These are phyloP conservation scores for Paxillus involutus DNA, from an alignment of 768 basidiomycete genomes.

Conservation along the genomic window DNA sequence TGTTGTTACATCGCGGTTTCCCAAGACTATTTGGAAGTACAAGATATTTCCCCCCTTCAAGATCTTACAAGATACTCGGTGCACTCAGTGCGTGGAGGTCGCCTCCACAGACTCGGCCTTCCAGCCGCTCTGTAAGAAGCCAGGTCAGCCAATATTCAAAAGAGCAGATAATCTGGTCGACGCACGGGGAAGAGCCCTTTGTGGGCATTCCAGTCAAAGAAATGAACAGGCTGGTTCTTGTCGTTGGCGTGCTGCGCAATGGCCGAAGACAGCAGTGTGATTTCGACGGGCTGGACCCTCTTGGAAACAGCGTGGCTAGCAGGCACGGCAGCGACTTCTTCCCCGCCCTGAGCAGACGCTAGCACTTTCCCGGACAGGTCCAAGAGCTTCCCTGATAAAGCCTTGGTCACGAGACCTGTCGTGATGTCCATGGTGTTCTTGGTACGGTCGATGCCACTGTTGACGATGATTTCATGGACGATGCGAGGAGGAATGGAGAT, in stretches of 20 bases:
- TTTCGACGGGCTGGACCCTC: constrained; percentile 19
- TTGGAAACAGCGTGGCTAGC: background rate
- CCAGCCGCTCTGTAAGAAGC: constrained; percentile 1
- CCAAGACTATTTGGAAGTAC: background rate
- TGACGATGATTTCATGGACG: constrained; percentile 21
- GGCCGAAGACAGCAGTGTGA: constrained; percentile 20
- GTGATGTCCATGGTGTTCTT: constrained; percentile 13
- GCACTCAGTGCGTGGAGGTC: background rate
- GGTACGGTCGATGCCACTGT: constrained; percentile 1
- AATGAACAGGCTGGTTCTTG: constrained; percentile 13
- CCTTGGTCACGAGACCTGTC: constrained; percentile 9
- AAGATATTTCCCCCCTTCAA: background rate
- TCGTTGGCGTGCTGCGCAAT: constrained; percentile 19
- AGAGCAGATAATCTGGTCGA: background rate
- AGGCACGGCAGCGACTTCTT: background rate
- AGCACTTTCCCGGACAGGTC: constrained; percentile 13
- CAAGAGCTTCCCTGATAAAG: constrained; percentile 16
- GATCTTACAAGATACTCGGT: background rate
- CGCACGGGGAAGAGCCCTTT: constrained; percentile 20
- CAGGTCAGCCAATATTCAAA: background rate
- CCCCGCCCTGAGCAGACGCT: constrained; percentile 19
- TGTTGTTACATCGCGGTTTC: background rate
- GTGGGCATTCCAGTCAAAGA: constrained; percentile 25
- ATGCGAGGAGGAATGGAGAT: constrained; percentile 21
- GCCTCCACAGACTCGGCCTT: background rate